These are phyloP conservation scores for Lactuca sativa DNA, from an alignment of 129 eudicot genomes.

Conservation along the genomic window DNA sequence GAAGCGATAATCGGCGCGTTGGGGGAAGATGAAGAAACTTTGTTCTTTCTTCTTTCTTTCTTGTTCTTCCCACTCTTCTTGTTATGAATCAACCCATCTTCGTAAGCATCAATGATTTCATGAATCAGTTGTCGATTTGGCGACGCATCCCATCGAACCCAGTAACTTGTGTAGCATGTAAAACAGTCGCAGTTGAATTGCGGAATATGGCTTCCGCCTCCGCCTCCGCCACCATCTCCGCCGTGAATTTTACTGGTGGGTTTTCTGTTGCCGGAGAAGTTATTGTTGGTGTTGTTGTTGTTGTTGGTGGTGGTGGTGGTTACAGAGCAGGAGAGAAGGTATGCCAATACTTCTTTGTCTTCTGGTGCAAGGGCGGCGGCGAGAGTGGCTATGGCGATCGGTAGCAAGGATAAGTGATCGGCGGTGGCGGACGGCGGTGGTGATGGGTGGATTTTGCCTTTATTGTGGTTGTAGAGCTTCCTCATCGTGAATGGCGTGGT, in stretches of 20 bases:
- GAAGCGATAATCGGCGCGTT: conserved; percentile 13
- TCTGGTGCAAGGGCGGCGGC: conserved; percentile 53
- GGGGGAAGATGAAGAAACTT: not conserved
- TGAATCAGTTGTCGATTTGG: conserved; percentile 70
- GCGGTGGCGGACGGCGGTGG: conserved; percentile 37
- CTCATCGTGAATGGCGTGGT: conserved; percentile 49
- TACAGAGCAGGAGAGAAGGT: conserved; percentile 62
- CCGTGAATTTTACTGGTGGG: conserved; percentile 3
- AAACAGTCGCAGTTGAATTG: conserved; percentile 63
- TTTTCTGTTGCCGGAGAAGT: conserved; percentile 23
- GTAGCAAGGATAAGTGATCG: conserved; percentile 44
- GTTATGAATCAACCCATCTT: conserved; percentile 42
- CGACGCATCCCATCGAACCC: conserved; percentile 77
- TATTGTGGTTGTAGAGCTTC: conserved; percentile 63
- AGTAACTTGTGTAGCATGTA: conserved; percentile 66
- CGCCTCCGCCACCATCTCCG: conserved; percentile 9
- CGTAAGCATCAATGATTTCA: conserved; percentile 66
- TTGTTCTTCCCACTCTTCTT: conserved; percentile 45
- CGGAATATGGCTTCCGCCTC: conserved; percentile 39
- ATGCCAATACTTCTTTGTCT: conserved; percentile 64
- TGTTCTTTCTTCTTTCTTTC: conserved; percentile 41
- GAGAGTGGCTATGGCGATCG: conserved; percentile 53
- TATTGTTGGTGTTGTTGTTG: not conserved
- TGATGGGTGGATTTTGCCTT: conserved; percentile 66
- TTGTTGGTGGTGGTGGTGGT: conserved; percentile 10